phyloP scores from a whole-genome alignment of 1,139 yeast genomes.

The Saccharomyces hybrid region DNA sequence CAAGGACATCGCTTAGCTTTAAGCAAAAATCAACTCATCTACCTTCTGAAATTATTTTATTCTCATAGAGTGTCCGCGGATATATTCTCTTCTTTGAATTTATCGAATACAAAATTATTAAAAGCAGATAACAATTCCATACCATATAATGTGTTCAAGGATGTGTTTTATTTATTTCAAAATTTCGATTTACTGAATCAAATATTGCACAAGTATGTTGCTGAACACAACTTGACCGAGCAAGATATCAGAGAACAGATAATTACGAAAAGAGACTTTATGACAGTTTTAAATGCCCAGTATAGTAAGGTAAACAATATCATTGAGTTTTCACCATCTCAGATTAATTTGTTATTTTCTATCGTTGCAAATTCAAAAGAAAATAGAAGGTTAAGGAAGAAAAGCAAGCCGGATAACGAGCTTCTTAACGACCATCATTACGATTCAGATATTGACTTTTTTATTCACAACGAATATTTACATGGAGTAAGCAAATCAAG shows the following conservation, averaged over 20 bases:
- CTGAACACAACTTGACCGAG: conserved; percentile 24
- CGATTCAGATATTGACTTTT: conserved; percentile 25
- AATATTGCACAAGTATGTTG: conserved; percentile 31
- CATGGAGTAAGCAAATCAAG: conserved; percentile 19
- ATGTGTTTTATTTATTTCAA: conserved; percentile 33
- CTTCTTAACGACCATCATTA: conserved; percentile 16
- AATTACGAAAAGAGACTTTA: conserved; percentile 34
- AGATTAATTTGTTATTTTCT: conserved; percentile 34
- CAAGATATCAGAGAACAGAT: conserved; percentile 24
- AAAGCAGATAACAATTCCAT: conserved; percentile 30
- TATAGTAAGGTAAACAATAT: conserved; percentile 36
- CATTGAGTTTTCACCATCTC: conserved; percentile 35
- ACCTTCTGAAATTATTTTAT: conserved; percentile 29
- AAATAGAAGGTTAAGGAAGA: conserved; percentile 13
- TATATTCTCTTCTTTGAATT: conserved; percentile 31
- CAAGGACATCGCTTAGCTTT: conserved; percentile 25
- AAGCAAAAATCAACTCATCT: conserved; percentile 31
- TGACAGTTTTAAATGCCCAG: conserved; percentile 30
- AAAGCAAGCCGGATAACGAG: not conserved
- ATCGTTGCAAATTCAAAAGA: conserved; percentile 33
- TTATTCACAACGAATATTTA: conserved; percentile 26
- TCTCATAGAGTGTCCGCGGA: conserved; percentile 34
- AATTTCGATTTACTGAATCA: conserved; percentile 36
- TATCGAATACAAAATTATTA: conserved; percentile 25
- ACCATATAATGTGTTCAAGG: conserved; percentile 33